These are phyloP conservation scores for Phoenix dactylifera DNA, from an alignment of 176 grass and related monocot genomes.

Conservation along the genomic window DNA sequence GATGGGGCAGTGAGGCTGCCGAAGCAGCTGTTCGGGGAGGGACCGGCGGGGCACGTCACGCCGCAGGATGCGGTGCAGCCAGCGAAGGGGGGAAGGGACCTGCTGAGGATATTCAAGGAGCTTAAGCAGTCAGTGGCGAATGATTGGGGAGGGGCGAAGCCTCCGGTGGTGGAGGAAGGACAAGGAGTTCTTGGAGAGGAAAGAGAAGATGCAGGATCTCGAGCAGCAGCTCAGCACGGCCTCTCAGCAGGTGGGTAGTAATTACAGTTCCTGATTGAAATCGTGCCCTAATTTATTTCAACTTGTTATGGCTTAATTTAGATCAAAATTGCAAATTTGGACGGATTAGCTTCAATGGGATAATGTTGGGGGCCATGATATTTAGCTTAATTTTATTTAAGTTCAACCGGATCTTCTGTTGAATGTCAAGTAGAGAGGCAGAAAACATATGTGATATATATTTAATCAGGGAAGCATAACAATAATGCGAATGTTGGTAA, in stretches of 20 bases:
- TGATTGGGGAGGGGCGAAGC: slow-evolving; percentile 74
- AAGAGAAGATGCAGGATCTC: slow-evolving; percentile 70
- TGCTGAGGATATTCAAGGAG: slow-evolving; percentile 92
- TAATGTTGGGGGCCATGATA: too few relatives aligned
- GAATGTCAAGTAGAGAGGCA: too few relatives aligned
- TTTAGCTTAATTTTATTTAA: too few relatives aligned
- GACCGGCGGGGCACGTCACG: slow-evolving; percentile 17
- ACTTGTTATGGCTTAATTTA: too few relatives aligned
- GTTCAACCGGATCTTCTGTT: too few relatives aligned
- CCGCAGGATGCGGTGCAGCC: slow-evolving; percentile 91
- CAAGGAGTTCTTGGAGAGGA: slow-evolving; percentile 79
- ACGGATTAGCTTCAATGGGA: too few relatives aligned
- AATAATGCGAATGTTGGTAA: too few relatives aligned
- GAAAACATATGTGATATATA: too few relatives aligned
- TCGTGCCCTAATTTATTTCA: too few relatives aligned
- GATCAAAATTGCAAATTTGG: too few relatives aligned
- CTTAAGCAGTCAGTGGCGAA: slow-evolving; percentile 68
- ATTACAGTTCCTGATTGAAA: background rate
- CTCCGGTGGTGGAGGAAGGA: slow-evolving; percentile 83
- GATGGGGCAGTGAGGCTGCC: slow-evolving; percentile 75
- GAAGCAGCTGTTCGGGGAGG: slow-evolving; percentile 60
- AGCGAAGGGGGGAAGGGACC: slow-evolving; percentile 84
- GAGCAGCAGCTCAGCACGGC: slow-evolving; percentile 59
- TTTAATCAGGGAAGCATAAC: too few relatives aligned
- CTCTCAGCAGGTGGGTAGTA: slow-evolving; percentile 56